Evolutionary conservation across 2,329 filamentous ascomycete species (phyloP).

Genomic region (Plectosphaerella plurivora): DNA sequence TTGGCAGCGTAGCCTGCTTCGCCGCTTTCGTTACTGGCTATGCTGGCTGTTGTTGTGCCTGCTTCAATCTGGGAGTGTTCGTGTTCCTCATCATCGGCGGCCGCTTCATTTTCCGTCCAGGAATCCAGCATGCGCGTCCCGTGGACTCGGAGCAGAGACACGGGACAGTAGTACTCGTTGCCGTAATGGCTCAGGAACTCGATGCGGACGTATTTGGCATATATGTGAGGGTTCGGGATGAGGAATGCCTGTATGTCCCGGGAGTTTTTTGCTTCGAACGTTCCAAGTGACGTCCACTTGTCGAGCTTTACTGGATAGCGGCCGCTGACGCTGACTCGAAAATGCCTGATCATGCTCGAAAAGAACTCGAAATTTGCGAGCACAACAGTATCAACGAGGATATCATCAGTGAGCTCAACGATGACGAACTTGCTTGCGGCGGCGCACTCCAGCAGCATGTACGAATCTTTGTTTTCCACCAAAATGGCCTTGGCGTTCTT

Average conservation of each 20-base stretch:
- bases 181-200: constrained; percentile 94
- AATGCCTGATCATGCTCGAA: constrained; percentile 90
- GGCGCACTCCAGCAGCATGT: constrained; percentile 92
- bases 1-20: too few species aligned
- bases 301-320: constrained; percentile 89
- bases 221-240: constrained; percentile 91
- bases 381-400: constrained; percentile 90
- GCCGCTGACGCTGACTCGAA: constrained; percentile 89
- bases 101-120: constrained; percentile 74
- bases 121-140: constrained; percentile 96
- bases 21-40: too few species aligned
- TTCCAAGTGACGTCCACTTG: constrained; percentile 85
- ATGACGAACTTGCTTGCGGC: constrained; percentile 89
- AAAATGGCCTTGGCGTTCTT: constrained; percentile 87
- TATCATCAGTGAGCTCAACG: constrained; percentile 83
- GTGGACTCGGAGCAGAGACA: constrained; percentile 87
- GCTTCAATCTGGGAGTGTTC: constrained; percentile 19
- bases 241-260: constrained; percentile 92
- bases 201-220: constrained; percentile 87
- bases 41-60: too few species aligned
- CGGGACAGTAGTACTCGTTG: constrained; percentile 92
- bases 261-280: constrained; percentile 87
- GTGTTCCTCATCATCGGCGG: constrained; percentile 57
- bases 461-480: constrained; percentile 96
- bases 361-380: constrained; percentile 99